Evolutionary conservation across 306 rosid genomes (phyloP).

Genomic region (Ziziphus jujuba): DNA sequence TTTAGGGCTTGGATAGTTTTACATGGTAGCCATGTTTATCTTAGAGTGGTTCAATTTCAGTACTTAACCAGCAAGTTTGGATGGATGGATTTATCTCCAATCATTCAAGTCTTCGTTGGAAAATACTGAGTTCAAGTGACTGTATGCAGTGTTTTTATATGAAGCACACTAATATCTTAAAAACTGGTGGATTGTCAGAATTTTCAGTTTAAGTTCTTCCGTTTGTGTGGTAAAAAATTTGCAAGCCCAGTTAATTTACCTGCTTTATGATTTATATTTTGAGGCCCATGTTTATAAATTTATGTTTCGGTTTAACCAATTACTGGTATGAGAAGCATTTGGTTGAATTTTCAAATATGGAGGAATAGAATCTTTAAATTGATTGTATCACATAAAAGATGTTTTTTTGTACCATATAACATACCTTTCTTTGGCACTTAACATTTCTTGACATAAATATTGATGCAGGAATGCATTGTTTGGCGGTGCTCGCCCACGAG

Average conservation of each 20-base stretch:
- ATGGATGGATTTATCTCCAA: too few relatives aligned
- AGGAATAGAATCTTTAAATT: too few relatives aligned
- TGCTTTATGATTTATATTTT: not conserved
- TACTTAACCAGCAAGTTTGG: too few relatives aligned
- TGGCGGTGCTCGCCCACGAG: slow-evolving; percentile 99
- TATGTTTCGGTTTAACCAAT: not conserved
- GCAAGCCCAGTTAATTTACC: not conserved
- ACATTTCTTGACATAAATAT: slow-evolving; percentile 21
- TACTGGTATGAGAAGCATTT: not conserved
- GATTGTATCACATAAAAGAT: not conserved
- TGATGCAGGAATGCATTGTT: slow-evolving; percentile 78
- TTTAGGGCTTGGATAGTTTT: too few relatives aligned
- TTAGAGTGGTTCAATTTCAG: too few relatives aligned
- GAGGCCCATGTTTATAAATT: not conserved
- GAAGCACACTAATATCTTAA: not conserved
- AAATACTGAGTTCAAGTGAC: not conserved
- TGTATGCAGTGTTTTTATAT: too few relatives aligned
- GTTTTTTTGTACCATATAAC: not conserved
- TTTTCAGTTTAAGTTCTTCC: not conserved
- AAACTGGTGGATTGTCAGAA: too few relatives aligned
- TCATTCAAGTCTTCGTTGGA: too few relatives aligned
- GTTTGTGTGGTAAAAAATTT: not conserved
- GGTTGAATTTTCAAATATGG: not conserved
- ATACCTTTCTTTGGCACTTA: slow-evolving; percentile 4
- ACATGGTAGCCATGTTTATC: too few relatives aligned